These are phyloP conservation scores for Phanerodontia chrysosporium DNA, from an alignment of 768 basidiomycete species.

Conservation along the genomic window DNA sequence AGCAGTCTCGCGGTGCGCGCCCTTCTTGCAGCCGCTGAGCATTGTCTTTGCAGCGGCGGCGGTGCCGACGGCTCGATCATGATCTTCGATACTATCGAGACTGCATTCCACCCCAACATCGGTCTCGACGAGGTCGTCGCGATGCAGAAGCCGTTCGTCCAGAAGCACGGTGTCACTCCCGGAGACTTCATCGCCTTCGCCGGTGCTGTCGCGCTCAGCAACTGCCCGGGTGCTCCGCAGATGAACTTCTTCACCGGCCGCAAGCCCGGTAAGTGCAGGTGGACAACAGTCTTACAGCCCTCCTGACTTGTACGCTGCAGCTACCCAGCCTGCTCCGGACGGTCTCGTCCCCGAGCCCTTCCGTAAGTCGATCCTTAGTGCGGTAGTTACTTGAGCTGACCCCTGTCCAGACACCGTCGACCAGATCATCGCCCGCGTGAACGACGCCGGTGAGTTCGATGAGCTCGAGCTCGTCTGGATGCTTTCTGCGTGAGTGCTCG, in stretches of 20 bases:
- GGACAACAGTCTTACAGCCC: not conserved
- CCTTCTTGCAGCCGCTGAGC: not conserved
- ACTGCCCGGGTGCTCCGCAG: slow-evolving; percentile 42
- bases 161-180: slow-evolving; percentile 31
- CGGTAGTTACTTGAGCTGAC: not conserved
- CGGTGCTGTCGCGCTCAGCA: slow-evolving; percentile 37
- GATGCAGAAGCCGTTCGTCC: slow-evolving; percentile 31
- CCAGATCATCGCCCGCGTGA: slow-evolving; percentile 17
- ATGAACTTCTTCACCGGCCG: slow-evolving; percentile 30
- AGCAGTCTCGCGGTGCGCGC: slow-evolving; percentile 11
- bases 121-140: slow-evolving; percentile 34
- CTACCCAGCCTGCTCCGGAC: slow-evolving; percentile 9
- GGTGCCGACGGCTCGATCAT: slow-evolving; percentile 47
- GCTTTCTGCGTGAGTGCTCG: slow-evolving; percentile 16
- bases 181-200: slow-evolving; percentile 51
- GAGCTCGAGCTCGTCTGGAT: slow-evolving; percentile 21
- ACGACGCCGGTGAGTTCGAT: slow-evolving; percentile 18
- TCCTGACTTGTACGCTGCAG: not conserved
- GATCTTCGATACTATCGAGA: slow-evolving; percentile 40
- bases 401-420: slow-evolving; percentile 15
- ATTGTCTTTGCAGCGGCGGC: slow-evolving; percentile 17
- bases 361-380: not conserved
- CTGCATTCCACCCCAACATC: slow-evolving; percentile 38
- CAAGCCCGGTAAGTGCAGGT: slow-evolving; percentile 22
- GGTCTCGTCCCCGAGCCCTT: slow-evolving; percentile 16